phyloP scores from a whole-genome alignment of 495 filamentous ascomycete species.

The Penicillium manginii region DNA sequence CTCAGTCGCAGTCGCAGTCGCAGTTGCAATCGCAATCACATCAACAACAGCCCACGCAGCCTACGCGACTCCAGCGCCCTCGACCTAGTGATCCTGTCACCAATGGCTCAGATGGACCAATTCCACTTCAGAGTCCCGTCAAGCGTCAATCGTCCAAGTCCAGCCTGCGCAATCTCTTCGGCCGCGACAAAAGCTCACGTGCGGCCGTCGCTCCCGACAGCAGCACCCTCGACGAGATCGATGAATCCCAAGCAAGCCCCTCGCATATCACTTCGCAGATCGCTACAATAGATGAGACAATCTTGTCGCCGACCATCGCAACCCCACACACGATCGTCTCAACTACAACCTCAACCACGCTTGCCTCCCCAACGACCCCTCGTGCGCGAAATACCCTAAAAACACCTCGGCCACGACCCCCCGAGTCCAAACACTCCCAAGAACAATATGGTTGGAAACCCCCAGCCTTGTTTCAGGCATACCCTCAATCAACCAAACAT shows the following conservation, averaged over 20 bases:
- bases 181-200: constrained; percentile 40
- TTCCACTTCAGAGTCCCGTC: constrained; percentile 39
- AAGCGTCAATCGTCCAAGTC: constrained; percentile 47
- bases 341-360: constrained; percentile 17
- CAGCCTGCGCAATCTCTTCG: constrained; percentile 44
- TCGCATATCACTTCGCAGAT: constrained; percentile 10
- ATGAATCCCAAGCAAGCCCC: constrained; percentile 29
- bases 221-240: constrained; percentile 39
- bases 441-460: constrained; percentile 64
- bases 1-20: background rate
- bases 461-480: constrained; percentile 88
- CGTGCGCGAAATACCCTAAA: constrained; percentile 28
- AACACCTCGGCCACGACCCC: constrained; percentile 25
- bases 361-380: constrained; percentile 33
- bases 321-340: constrained; percentile 33
- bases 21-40: background rate
- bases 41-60: constrained; percentile 6
- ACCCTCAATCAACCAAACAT: constrained; percentile 76
- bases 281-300: constrained; percentile 16
- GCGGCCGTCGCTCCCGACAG: constrained; percentile 23
- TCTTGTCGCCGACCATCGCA: constrained; percentile 31
- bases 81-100: constrained; percentile 40
- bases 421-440: constrained; percentile 25
- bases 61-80: constrained; percentile 37
- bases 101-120: constrained; percentile 32